Evolutionary conservation across 2,329 filamentous ascomycete genomes (phyloP), one percentile per base, ranked within the genome.

Genomic region (Hortaea sp.): DNA sequence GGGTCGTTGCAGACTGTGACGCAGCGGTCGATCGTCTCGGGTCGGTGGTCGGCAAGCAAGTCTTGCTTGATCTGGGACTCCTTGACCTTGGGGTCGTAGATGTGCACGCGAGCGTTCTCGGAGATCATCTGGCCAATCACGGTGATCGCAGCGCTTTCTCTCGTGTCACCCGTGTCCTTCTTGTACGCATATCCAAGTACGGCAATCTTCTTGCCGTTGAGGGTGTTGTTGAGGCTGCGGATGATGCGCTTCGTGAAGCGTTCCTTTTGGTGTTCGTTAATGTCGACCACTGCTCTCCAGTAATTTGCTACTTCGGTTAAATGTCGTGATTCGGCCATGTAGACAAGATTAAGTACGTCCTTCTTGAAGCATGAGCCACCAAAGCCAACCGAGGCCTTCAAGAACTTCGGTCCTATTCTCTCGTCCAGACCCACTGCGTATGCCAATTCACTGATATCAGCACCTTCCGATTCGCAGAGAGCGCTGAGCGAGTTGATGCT

Each of bases 331-430:
- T 86, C 81, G 11, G 85, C 81, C 29, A 89, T 72, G 65, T 89
- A 88, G 12, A 82, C 77, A 34, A 90, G 69, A 63, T 77, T 84
- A 42, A 85, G 71, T 38, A 88, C 78, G 59, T 90, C 85, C 66
- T 90, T 90, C 64, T 83, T 80, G 72, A 90, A 88, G 66, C 85
- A 90, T 50, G 79, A 84, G 13, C 85, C 85, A 45, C 85, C 85
- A 57, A 89, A 90, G 11, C 85, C 85, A 31, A 88, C 77, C 35
- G 81, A 81, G 6, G 85, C 81, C 65, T 84, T 82, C 37, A 90
- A 71, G 66, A 88, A 85, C 61, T 81, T 79, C 51, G 76, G 71
- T 5, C 85, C 85, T 48, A 90, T 85, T 42, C 85, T 76, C 6
- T 74, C 73, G 57, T 90, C 85, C 37, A 57, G 51, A 42, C 85